phyloP scores from a whole-genome alignment of 805 yeast genomes.

The Lipomyces japonicus region DNA sequence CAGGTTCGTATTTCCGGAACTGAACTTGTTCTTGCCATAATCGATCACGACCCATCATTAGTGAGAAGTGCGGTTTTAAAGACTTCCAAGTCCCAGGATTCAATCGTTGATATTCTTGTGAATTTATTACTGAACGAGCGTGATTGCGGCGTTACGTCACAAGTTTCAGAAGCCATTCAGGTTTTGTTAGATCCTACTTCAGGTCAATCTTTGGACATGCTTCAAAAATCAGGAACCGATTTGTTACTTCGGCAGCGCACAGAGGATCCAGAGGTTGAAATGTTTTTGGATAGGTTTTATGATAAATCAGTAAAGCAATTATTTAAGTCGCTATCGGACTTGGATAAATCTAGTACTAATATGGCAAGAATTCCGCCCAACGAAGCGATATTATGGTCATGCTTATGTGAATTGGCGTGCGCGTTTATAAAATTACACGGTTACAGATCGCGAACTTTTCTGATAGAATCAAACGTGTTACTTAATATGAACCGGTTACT shows the following conservation, averaged over 20 bases:
- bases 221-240: conserved; percentile 12
- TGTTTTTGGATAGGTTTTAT: conserved; percentile 60
- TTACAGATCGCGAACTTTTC: conserved; percentile 55
- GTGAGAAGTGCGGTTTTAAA: conserved; percentile 14
- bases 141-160: conserved; percentile 71
- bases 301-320: conserved; percentile 55
- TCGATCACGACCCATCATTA: conserved; percentile 68
- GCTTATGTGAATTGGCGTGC: conserved; percentile 65
- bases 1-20: conserved; percentile 64
- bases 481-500: conserved; percentile 54
- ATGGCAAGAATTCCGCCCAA: conserved; percentile 2
- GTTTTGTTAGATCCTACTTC: conserved; percentile 59
- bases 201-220: conserved; percentile 21
- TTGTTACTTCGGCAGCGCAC: conserved; percentile 19
- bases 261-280: conserved; percentile 24
- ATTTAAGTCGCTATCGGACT: conserved; percentile 48
- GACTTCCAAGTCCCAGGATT: background rate
- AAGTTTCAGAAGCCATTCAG: conserved; percentile 78
- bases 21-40: conserved; percentile 71
- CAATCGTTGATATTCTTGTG: conserved; percentile 43
- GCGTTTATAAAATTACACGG: conserved; percentile 69
- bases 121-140: conserved; percentile 59
- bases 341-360: conserved; percentile 21
- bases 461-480: conserved; percentile 57
- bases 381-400: conserved; percentile 42